A percentile compares a stretch with the other conserved stretches of the same genome.
phyloP scores from a whole-genome alignment of 2,329 filamentous ascomycete species.

The Pyrenophora seminiperda region DNA sequence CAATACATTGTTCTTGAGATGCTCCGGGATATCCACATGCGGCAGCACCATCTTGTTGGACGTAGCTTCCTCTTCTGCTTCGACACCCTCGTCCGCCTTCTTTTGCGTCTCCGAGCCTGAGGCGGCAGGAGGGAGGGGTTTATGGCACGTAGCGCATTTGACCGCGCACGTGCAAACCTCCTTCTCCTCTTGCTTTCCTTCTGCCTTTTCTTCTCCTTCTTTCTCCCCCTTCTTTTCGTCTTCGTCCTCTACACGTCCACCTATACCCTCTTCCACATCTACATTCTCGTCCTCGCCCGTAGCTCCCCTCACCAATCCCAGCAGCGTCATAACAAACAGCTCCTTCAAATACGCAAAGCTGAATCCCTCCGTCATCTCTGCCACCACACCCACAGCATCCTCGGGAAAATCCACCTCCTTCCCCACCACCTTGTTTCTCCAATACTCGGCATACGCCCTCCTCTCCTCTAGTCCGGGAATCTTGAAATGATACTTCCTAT shows the following conservation, averaged over 20 bases:
- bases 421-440: conserved; percentile 50
- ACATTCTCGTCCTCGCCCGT: conserved; percentile 25
- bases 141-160: conserved; percentile 28
- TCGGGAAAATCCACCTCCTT: conserved; percentile 52
- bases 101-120: not conserved
- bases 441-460: conserved; percentile 52
- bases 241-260: conserved; percentile 50
- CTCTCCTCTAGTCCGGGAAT: conserved; percentile 48
- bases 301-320: conserved; percentile 39
- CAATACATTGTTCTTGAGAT: conserved; percentile 31
- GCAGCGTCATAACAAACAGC: conserved; percentile 50
- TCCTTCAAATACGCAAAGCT: conserved; percentile 56
- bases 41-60: conserved; percentile 30
- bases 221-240: conserved; percentile 50
- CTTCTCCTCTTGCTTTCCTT: conserved; percentile 9
- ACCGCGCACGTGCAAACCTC: not conserved
- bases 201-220: conserved; percentile 49
- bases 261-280: conserved; percentile 9
- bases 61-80: conserved; percentile 17
- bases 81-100: conserved; percentile 15
- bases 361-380: conserved; percentile 52
- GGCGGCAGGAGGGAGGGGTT: conserved; percentile 8
- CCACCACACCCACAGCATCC: conserved; percentile 47
- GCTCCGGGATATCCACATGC: conserved; percentile 31
- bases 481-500: conserved; percentile 55